These are phyloP conservation scores for Quercus wislizeni DNA, from an alignment of 306 rosid species.

Conservation along the genomic window DNA sequence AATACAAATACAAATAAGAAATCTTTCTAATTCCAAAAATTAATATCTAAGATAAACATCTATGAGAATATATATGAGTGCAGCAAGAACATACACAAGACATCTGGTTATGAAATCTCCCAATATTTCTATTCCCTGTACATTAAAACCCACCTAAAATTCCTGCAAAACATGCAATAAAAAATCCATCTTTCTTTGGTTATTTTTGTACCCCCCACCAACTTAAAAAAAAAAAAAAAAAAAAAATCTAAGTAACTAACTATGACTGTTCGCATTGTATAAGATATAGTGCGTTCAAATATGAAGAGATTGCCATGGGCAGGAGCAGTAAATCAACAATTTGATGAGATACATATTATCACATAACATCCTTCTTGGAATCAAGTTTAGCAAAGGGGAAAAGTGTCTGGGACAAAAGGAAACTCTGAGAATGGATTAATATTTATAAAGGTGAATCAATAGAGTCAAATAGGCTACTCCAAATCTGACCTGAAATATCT, in stretches of 20 bases:
- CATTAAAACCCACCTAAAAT: conserved; percentile 15
- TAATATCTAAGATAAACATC: background rate
- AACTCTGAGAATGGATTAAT: no score
- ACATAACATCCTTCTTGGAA: background rate
- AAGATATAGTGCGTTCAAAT: background rate
- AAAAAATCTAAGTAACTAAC: no score
- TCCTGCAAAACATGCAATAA: conserved; percentile 30
- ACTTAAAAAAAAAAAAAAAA: no score
- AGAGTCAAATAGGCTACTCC: no score
- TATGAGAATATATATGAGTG: no score
- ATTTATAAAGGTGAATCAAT: no score
- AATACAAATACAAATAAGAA: no score
- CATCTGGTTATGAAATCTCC: conserved; percentile 67
- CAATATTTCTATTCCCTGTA: conserved; percentile 47
- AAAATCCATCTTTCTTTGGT: background rate
- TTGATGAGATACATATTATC: background rate
- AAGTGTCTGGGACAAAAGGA: background rate
- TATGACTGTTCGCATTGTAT: no score
- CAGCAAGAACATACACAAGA: conserved; percentile 51
- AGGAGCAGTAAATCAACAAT: background rate
- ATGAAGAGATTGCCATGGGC: background rate
- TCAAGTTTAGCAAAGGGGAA: background rate
- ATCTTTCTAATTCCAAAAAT: no score
- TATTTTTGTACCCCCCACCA: no score
- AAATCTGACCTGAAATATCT: no score